Conservation (phyloP, 2,329 filamentous ascomycete species). For the Apiospora kogelbergensis region DNA sequence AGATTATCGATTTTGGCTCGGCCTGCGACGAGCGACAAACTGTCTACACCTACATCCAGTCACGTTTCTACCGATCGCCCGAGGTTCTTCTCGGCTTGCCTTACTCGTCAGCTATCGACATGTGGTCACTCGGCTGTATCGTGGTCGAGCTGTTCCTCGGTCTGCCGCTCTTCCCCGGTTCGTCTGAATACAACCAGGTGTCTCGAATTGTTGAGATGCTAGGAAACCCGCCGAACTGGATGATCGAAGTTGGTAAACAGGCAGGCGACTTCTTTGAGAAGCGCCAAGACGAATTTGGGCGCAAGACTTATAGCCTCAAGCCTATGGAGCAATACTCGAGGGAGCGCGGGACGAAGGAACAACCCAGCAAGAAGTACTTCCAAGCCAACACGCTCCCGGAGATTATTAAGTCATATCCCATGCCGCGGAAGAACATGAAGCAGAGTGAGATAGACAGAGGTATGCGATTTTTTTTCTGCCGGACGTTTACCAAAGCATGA, state of each 20-base stretch:
- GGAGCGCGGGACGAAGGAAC: conserved; percentile 94
- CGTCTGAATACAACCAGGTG: conserved; percentile 98
- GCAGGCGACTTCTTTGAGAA: conserved; percentile 98
- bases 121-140: conserved; percentile 99
- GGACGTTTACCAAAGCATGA: not conserved
- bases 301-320: conserved; percentile 88
- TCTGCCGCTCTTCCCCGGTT: conserved; percentile 90
- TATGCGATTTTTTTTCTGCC: conserved; percentile 45
- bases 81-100: conserved; percentile 94
- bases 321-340: conserved; percentile 97
- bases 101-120: conserved; percentile 98
- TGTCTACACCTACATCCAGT: conserved; percentile 99
- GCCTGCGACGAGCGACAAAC: conserved; percentile 98
- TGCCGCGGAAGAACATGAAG: conserved; percentile 99
- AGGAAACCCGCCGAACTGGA: conserved; percentile 94
- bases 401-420: conserved; percentile 96
- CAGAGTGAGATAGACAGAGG: conserved; percentile 93
- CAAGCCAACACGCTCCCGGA: conserved; percentile 90
- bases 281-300: conserved; percentile 83
- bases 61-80: conserved; percentile 94
- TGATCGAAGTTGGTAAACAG: conserved; percentile 99
- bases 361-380: conserved; percentile 99
- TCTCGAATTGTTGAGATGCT: conserved; percentile 98
- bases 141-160: conserved; percentile 97
- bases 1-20: conserved; percentile 99